phyloP scores from a whole-genome alignment of 2,329 filamentous ascomycete species.

The Fusarium mundagurra region DNA sequence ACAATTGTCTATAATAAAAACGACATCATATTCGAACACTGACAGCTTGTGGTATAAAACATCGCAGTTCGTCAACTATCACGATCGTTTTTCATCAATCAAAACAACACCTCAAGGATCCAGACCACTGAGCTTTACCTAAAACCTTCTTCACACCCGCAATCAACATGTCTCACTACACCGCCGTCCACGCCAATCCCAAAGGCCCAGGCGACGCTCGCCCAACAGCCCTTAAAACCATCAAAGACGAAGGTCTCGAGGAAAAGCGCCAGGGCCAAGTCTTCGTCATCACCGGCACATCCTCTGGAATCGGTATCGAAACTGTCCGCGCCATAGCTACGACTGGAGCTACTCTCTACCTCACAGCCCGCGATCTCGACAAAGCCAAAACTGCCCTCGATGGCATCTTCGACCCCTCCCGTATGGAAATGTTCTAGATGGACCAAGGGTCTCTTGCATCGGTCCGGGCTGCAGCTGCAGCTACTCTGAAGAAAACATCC shows the following conservation, averaged over 20 bases:
- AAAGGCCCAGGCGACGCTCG: conserved; percentile 46
- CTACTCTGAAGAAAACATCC: conserved; percentile 16
- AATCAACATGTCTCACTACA: conserved; percentile 8
- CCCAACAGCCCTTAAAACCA: conserved; percentile 51
- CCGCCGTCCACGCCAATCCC: background rate
- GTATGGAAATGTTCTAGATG: conserved; percentile 28
- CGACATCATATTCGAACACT: rapidly evolving
- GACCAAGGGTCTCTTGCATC: conserved; percentile 36
- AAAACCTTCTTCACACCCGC: rapidly evolving
- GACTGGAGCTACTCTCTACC: conserved; percentile 44
- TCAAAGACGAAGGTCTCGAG: conserved; percentile 47
- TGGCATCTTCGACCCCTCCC: background rate
- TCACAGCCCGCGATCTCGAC: conserved; percentile 27
- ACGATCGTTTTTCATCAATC: rapidly evolving
- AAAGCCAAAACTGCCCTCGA: conserved; percentile 19
- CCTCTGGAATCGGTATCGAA: conserved; percentile 56
- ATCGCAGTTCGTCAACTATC: rapidly evolving
- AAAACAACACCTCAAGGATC: rapidly evolving
- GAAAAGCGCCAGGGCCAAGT: conserved; percentile 48
- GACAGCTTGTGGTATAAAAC: rapidly evolving
- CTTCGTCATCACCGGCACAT: conserved; percentile 54
- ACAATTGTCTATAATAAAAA: background rate
- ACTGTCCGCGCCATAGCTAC: conserved; percentile 54
- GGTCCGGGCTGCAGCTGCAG: conserved; percentile 33
- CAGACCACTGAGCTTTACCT: rapidly evolving